Conservation (phyloP, 2,329 filamentous ascomycete genomes). For the Aureobasidium sp. region DNA sequence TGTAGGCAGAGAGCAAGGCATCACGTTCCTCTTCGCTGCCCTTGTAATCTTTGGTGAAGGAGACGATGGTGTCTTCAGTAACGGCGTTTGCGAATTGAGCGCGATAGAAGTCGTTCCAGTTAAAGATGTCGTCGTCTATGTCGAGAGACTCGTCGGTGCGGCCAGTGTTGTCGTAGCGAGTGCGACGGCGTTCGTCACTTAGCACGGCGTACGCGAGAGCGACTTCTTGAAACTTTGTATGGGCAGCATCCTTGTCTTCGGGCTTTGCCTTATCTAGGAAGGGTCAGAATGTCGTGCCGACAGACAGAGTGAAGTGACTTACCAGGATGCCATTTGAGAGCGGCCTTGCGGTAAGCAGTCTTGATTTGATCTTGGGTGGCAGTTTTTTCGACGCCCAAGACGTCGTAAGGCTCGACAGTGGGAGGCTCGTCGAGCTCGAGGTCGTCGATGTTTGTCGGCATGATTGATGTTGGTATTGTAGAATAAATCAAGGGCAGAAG, state of each 20-base stretch:
- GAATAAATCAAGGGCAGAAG: background rate
- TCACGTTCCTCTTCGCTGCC: slow-evolving; percentile 73
- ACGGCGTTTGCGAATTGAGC: slow-evolving; percentile 73
- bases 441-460: slow-evolving; percentile 35
- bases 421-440: slow-evolving; percentile 51
- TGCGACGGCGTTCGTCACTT: slow-evolving; percentile 69
- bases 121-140: slow-evolving; percentile 64
- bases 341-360: slow-evolving; percentile 84
- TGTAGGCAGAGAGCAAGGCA: slow-evolving; percentile 71
- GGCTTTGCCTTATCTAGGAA: slow-evolving; percentile 60
- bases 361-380: slow-evolving; percentile 77
- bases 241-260: slow-evolving; percentile 60
- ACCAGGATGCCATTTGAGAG: slow-evolving; percentile 66
- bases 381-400: slow-evolving; percentile 60
- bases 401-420: slow-evolving; percentile 66
- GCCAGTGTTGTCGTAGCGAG: slow-evolving; percentile 82
- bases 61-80: slow-evolving; percentile 62
- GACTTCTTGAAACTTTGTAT: slow-evolving; percentile 77
- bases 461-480: slow-evolving; percentile 4
- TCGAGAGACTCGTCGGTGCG: slow-evolving; percentile 70
- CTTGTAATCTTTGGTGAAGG: slow-evolving; percentile 72
- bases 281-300: too few relatives aligned
- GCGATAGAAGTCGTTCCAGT: slow-evolving; percentile 85
- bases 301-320: background rate
- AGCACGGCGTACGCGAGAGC: slow-evolving; percentile 93